Percentiles rank a stretch among this genome's conserved stretches.
These are phyloP conservation scores for Extremus antarcticus DNA, from an alignment of 495 filamentous ascomycete genomes.

Conservation along the genomic window DNA sequence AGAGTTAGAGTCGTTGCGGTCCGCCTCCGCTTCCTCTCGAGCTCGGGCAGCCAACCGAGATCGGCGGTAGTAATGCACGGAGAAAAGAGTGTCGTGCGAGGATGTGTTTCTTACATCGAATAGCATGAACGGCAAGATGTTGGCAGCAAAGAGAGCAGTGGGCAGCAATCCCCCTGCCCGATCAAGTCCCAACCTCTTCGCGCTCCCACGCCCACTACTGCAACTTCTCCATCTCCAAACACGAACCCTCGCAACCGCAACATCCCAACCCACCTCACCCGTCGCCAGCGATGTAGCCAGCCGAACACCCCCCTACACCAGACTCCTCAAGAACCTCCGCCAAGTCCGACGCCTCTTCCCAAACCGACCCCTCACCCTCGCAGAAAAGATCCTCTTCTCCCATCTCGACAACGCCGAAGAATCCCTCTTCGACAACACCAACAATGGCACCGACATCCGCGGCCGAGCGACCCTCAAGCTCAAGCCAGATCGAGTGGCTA, in stretches of 20 bases:
- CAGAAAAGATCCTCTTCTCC: conserved; percentile 96
- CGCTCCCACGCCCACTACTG: conserved; percentile 1
- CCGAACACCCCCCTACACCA: conserved; percentile 54
- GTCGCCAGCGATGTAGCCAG: conserved; percentile 30
- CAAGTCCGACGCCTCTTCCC: conserved; percentile 61
- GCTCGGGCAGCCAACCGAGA: not conserved
- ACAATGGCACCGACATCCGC: conserved; percentile 70
- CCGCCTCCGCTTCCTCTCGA: not conserved
- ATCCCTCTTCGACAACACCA: conserved; percentile 64
- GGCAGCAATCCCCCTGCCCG: not conserved
- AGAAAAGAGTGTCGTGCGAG: not conserved
- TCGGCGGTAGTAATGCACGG: not conserved
- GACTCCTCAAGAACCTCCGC: conserved; percentile 45
- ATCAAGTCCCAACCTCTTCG: not conserved
- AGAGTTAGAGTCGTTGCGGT: not conserved
- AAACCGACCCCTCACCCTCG: conserved; percentile 63
- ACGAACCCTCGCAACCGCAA: conserved; percentile 14
- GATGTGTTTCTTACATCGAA: no score
- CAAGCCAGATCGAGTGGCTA: conserved; percentile 93
- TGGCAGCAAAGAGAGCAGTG: not conserved
- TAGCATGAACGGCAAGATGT: not conserved
- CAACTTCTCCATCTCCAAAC: conserved; percentile 8
- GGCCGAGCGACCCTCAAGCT: conserved; percentile 91
- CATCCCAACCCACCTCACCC: conserved; percentile 1
- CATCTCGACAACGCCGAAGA: conserved; percentile 83